Evolutionary conservation across 129 eudicot species (phyloP).

Genomic region (Deinandra increscens): DNA sequence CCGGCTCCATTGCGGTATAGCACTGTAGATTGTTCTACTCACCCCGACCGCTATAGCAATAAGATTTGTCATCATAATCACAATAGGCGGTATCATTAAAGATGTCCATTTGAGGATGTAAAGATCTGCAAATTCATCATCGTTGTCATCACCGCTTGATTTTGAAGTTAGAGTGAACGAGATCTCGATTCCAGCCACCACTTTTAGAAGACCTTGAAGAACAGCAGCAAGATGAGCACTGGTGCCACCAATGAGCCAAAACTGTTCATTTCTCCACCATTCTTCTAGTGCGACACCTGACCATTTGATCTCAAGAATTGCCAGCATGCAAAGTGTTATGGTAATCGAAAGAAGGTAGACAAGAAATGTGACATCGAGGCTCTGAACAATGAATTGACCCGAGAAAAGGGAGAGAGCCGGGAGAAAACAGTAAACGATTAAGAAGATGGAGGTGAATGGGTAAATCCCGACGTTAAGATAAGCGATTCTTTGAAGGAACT

Average conservation of each 20-base stretch:
- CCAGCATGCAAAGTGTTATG: conserved; percentile 49
- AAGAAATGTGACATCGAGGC: conserved; percentile 50
- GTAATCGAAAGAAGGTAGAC: conserved; percentile 55
- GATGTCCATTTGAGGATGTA: conserved; percentile 60
- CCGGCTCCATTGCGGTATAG: conserved; percentile 59
- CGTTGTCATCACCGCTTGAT: conserved; percentile 52
- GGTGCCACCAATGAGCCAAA: conserved; percentile 69
- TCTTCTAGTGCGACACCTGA: conserved; percentile 57
- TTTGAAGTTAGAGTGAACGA: conserved; percentile 64
- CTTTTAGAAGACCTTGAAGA: conserved; percentile 58
- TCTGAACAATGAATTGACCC: conserved; percentile 62
- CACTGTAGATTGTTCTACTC: conserved; percentile 54
- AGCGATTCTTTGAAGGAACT: conserved; percentile 55
- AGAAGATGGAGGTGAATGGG: conserved; percentile 64
- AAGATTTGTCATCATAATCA: conserved; percentile 54
- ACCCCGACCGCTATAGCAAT: conserved; percentile 61
- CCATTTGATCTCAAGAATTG: conserved; percentile 63
- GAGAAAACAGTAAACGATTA: conserved; percentile 61
- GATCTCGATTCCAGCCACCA: conserved; percentile 62
- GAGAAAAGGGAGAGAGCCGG: conserved; percentile 61
- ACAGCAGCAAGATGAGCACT: conserved; percentile 76
- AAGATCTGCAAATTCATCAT: conserved; percentile 56
- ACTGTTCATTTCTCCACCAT: conserved; percentile 74
- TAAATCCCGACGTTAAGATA: conserved; percentile 64
- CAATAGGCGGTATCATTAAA: conserved; percentile 56